Evolutionary conservation across 345 rosid species (phyloP).

Genomic region (Ailanthus altissimus): DNA sequence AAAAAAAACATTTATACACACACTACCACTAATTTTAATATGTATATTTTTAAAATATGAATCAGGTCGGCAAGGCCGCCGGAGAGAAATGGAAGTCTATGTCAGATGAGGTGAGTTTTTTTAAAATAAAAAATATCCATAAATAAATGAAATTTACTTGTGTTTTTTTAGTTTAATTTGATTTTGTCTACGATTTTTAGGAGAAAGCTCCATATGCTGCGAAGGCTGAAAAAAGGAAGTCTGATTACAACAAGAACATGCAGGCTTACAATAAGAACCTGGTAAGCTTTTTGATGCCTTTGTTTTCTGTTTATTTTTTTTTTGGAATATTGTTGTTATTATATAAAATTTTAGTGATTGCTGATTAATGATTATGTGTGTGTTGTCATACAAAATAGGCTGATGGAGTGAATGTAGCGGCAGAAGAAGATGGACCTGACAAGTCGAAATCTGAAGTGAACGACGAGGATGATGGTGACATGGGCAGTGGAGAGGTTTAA

Average conservation of each 20-base stretch:
- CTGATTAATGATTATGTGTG: not conserved
- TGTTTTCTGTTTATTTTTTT: not conserved
- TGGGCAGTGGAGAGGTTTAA: slow-evolving; percentile 57
- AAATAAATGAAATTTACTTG: not conserved
- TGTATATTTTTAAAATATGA: not conserved
- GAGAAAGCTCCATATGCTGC: slow-evolving; percentile 64
- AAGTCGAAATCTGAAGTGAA: slow-evolving; percentile 82
- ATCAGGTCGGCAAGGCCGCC: slow-evolving; percentile 83
- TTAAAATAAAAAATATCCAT: not conserved
- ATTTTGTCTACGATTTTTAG: slow-evolving; percentile 28
- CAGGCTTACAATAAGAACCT: slow-evolving; percentile 59
- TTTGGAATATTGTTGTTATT: not conserved
- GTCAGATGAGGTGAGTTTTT: slow-evolving; percentile 59
- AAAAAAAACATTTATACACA: too few species aligned
- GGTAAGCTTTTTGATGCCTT: slow-evolving; percentile 33
- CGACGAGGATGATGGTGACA: slow-evolving; percentile 56
- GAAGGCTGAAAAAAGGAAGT: slow-evolving; percentile 65
- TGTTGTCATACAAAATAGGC: slow-evolving; percentile 33
- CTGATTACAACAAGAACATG: slow-evolving; percentile 61
- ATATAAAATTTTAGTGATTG: not conserved
- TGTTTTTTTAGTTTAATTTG: not conserved
- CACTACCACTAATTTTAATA: not conserved
- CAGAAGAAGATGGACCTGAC: slow-evolving; percentile 73
- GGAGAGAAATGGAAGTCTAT: slow-evolving; percentile 77
- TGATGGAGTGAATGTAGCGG: slow-evolving; percentile 40